Percentiles rank a stretch among this genome's conserved stretches.
These are phyloP conservation scores for Epichloe hybrida DNA, from an alignment of 2,329 filamentous ascomycete species.

Conservation along the genomic window DNA sequence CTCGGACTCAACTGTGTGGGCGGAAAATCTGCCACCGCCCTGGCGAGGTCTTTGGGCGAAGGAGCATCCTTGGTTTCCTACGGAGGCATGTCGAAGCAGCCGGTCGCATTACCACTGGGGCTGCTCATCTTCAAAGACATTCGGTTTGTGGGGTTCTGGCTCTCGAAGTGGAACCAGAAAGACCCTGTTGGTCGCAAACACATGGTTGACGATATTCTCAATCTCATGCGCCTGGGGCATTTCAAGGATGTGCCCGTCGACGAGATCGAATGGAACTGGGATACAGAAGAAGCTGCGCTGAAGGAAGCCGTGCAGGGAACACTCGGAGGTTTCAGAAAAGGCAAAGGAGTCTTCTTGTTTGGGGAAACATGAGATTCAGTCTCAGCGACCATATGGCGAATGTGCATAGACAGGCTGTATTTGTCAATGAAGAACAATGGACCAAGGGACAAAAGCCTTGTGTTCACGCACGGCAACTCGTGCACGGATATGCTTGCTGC, in stretches of 20 bases:
- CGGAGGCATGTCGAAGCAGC: conserved; percentile 86
- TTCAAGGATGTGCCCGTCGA: conserved; percentile 79
- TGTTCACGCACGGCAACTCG: no score
- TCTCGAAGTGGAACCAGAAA: conserved; percentile 73
- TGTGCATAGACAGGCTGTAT: neutral
- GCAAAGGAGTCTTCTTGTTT: conserved; percentile 86
- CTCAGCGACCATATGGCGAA: no score
- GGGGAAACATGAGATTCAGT: conserved; percentile 34
- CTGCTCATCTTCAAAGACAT: conserved; percentile 90
- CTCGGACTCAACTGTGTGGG: conserved; percentile 90
- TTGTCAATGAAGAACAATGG: no score
- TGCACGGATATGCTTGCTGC: no score
- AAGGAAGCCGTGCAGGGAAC: conserved; percentile 69
- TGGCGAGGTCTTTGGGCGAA: conserved; percentile 60
- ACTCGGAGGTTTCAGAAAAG: conserved; percentile 67
- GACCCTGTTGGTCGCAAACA: conserved; percentile 60
- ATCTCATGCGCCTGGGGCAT: conserved; percentile 57
- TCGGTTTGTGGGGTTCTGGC: conserved; percentile 85
- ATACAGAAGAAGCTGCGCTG: conserved; percentile 57
- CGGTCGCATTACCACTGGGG: conserved; percentile 66
- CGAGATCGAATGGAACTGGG: conserved; percentile 70
- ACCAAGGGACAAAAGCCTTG: no score
- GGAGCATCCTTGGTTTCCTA: conserved; percentile 78
- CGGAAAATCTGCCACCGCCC: conserved; percentile 64
- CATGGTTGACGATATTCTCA: conserved; percentile 75